Percentiles rank a stretch among this genome's conserved stretches.
Conservation (phyloP, 176 grass and related monocot genomes). For the Oryza glumipatula region DNA sequence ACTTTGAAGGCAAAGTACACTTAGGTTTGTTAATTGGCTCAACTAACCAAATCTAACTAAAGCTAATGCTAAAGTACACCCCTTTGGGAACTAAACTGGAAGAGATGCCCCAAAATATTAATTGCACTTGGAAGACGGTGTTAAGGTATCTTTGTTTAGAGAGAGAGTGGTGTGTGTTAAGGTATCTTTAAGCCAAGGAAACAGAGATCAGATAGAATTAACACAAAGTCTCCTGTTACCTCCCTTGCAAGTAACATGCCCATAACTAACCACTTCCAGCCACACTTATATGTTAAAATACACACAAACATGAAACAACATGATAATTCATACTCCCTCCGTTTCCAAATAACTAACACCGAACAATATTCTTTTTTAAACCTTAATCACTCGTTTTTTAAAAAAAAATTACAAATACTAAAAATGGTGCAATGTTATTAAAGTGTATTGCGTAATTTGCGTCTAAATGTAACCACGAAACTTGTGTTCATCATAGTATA, state of each 20-base stretch:
- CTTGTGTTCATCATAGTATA: too few relatives aligned
- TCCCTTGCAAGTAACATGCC: slow-evolving; percentile 44
- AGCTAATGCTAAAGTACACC: neutral
- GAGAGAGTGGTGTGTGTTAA: slow-evolving; percentile 22
- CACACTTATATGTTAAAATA: neutral
- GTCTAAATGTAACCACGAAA: too few relatives aligned
- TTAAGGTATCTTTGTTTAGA: slow-evolving; percentile 35
- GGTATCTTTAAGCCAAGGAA: slow-evolving; percentile 43
- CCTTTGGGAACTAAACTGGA: slow-evolving; percentile 23
- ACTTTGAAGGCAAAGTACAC: slow-evolving; percentile 55
- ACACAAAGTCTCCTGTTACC: slow-evolving; percentile 17
- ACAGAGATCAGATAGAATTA: slow-evolving; percentile 12
- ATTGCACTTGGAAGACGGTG: slow-evolving; percentile 27
- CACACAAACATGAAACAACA: neutral
- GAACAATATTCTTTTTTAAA: too few relatives aligned
- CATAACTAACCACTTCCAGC: slow-evolving; percentile 14
- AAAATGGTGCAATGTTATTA: too few relatives aligned
- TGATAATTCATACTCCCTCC: neutral
- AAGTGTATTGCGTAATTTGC: too few relatives aligned
- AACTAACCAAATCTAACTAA: slow-evolving; percentile 48
- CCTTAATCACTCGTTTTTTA: too few relatives aligned
- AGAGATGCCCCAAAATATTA: slow-evolving; percentile 10
- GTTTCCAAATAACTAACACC: too few relatives aligned
- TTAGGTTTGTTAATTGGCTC: slow-evolving; percentile 22
- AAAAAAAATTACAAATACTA: too few relatives aligned